Percentiles rank a stretch among this genome's conserved stretches.
phyloP scores from a whole-genome alignment of 257 asterid genomes.

The Solanum dulcamara region DNA sequence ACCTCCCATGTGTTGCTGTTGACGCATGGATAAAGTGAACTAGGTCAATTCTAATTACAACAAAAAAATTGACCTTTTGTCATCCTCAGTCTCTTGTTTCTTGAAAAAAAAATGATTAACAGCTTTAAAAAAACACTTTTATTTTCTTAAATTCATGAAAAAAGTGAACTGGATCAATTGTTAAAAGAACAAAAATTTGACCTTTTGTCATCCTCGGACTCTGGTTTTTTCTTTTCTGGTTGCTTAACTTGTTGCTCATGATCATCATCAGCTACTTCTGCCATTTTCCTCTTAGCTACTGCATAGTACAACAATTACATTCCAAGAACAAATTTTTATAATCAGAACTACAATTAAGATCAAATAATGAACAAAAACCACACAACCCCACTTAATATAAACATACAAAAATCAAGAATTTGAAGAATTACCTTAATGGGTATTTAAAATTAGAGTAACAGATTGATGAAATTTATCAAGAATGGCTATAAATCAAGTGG shows the following conservation, averaged over 20 bases:
- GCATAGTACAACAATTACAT: background rate
- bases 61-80: constrained; percentile 31
- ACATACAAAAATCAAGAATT: background rate
- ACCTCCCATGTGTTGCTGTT: background rate
- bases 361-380: background rate
- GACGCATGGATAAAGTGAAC: background rate
- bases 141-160: background rate
- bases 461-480: background rate
- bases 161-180: background rate
- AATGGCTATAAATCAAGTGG: background rate
- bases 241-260: constrained; percentile 15
- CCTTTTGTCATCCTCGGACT: constrained; percentile 78
- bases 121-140: background rate
- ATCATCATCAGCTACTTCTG: constrained; percentile 40
- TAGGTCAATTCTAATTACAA: background rate
- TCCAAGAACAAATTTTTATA: background rate
- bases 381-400: background rate
- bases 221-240: constrained; percentile 44
- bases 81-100: constrained; percentile 52
- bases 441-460: background rate
- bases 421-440: background rate
- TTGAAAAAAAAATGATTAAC: background rate
- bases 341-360: background rate
- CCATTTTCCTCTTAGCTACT: constrained; percentile 29
- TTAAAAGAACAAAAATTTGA: background rate